Evolutionary conservation across 176 grass and related monocot genomes (phyloP), one percentile per base, ranked within the genome.

Genomic region (Lolium rigidum): DNA sequence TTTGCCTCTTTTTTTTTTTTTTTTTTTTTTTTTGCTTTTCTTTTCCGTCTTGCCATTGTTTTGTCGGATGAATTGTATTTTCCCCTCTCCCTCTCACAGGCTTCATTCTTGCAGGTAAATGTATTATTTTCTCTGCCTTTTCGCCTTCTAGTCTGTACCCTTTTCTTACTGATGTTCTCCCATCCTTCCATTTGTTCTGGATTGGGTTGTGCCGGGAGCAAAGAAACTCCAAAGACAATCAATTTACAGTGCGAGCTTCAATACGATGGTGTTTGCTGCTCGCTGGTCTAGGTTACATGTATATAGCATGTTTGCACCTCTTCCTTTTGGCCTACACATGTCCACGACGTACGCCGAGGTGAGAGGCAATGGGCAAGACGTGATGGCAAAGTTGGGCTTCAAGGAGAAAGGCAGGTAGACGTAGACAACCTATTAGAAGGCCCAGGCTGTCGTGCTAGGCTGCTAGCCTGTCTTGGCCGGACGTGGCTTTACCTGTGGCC

Each of bases 61-160:
- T 94, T 59, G 66, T 58, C 86, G 84, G 65, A 80, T 86, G 41
- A 51, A 55, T 90, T 81, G 73, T 87, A 74, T 64, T 75, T 76
- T 77, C 17, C 1, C 8, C 7, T 50, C 7, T 39, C 39, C n/a
- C 51, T 51, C 25, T 70, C 69, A 70, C 70, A 71, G 57, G 66
- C 75, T 88, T 80, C 77, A 94, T 95, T 95, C 87, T 92, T 95
- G 41, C 77, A 85, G 83, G 84, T 86, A 88, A 90, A 86, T 90
- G 93, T 90, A 81, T 61, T 91, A 80, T 64, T 73, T 72, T 47
- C 11, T 64, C 16, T 17, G 6, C 63, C 83, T 88, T 22, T 41
- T 74, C 4, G 25, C 44, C 52, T 20, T 79, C 55, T 14, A 21
- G 31, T 20, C 35, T 12, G 17, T 18, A 49, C 51, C 68, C 5